A percentile compares a stretch with the other conserved stretches of the same genome.
These are phyloP conservation scores for Claviceps monticola DNA, from an alignment of 2,329 filamentous ascomycete genomes.

Conservation along the genomic window DNA sequence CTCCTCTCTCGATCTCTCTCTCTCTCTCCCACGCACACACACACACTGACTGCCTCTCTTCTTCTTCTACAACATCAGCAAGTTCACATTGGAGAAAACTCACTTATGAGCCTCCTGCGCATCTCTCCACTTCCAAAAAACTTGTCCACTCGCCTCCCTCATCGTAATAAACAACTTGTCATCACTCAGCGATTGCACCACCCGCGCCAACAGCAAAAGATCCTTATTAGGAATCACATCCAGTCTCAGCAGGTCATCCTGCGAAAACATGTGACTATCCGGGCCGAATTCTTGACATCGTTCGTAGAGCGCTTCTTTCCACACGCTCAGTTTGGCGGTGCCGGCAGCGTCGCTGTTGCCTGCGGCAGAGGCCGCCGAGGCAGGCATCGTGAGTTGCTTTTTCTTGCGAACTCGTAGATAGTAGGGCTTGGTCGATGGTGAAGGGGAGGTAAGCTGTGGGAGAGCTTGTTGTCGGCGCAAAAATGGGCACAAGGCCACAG, in stretches of 20 bases:
- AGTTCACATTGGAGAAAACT: conserved; percentile 6
- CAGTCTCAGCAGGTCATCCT: conserved; percentile 43
- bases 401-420: not conserved
- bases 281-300: conserved; percentile 36
- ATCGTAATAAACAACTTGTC: conserved; percentile 43
- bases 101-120: conserved; percentile 50
- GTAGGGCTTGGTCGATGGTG: not conserved
- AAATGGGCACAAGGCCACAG: not conserved
- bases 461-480: not conserved
- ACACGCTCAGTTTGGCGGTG: conserved; percentile 31
- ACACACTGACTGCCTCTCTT: no score
- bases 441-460: no score
- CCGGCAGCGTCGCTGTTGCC: conserved; percentile 20
- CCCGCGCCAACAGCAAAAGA: conserved; percentile 37
- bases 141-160: conserved; percentile 25
- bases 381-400: conserved; percentile 13
- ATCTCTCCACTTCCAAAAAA: conserved; percentile 43
- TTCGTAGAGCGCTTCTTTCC: conserved; percentile 44
- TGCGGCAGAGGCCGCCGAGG: conserved; percentile 12
- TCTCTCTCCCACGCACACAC: no score
- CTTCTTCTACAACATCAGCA: not conserved
- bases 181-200: conserved; percentile 43
- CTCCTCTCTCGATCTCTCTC: not conserved
- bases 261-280: conserved; percentile 37
- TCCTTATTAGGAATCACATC: conserved; percentile 44